phyloP scores from a whole-genome alignment of 176 grass and related monocot genomes.

The Typha latifolia region DNA sequence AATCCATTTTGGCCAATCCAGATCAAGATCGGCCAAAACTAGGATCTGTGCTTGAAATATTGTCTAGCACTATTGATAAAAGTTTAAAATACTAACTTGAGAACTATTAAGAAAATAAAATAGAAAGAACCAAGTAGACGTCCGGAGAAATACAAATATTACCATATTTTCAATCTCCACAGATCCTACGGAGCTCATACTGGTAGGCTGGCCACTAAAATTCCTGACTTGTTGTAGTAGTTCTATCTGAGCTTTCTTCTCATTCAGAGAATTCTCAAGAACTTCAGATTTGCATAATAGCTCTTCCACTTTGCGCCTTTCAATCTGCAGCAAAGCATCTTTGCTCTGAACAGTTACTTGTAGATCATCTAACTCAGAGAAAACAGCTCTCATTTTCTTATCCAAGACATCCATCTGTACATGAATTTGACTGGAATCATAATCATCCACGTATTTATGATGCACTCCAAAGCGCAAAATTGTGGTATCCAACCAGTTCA shows the following conservation, averaged over 20 bases:
- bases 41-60: too few species aligned
- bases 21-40: too few species aligned
- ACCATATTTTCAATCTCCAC: slow-evolving; percentile 89
- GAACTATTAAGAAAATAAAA: neutral
- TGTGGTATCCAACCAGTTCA: slow-evolving; percentile 64
- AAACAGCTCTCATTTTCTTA: slow-evolving; percentile 53
- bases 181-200: slow-evolving; percentile 43
- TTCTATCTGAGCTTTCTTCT: slow-evolving; percentile 52
- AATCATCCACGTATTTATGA: slow-evolving; percentile 32
- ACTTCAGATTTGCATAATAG: slow-evolving; percentile 55
- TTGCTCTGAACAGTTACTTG: slow-evolving; percentile 52
- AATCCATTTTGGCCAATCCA: too few species aligned
- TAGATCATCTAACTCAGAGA: slow-evolving; percentile 62
- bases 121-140: slow-evolving; percentile 2
- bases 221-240: slow-evolving; percentile 41
- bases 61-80: too few species aligned
- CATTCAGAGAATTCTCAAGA: slow-evolving; percentile 59
- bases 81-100: too few species aligned
- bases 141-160: slow-evolving; percentile 13
- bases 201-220: slow-evolving; percentile 29
- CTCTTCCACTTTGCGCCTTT: slow-evolving; percentile 69
- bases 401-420: slow-evolving; percentile 61
- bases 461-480: slow-evolving; percentile 48
- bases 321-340: slow-evolving; percentile 67
- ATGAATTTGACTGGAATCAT: slow-evolving; percentile 40